Percentiles rank a stretch among this genome's conserved stretches.
These are phyloP conservation scores for Babesia ovata DNA, from an alignment of 169 alveolate genomes.

Conservation along the genomic window DNA sequence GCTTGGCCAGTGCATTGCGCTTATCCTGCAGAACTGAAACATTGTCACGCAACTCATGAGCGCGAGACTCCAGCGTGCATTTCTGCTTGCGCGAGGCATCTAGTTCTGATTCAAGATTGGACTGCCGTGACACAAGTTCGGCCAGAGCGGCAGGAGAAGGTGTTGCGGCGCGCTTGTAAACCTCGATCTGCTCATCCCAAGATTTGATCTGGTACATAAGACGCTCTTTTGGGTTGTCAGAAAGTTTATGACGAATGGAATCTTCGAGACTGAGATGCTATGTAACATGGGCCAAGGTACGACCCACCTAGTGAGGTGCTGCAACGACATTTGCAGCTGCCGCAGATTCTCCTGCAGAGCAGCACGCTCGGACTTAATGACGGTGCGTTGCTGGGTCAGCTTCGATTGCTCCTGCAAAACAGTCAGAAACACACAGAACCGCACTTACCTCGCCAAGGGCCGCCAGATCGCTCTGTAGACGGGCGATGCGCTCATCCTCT, in stretches of 20 bases:
- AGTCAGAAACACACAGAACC: neutral
- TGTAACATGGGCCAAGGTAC: neutral
- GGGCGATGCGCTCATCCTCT: slow-evolving; percentile 2
- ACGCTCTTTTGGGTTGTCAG: slow-evolving; percentile 2
- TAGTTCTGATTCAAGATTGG: slow-evolving; percentile 1
- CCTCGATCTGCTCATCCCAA: slow-evolving; percentile 40
- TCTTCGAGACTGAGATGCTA: slow-evolving; percentile 30
- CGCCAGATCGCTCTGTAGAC: slow-evolving; percentile 22
- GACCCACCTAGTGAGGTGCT: slow-evolving; percentile 27
- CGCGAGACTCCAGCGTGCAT: slow-evolving; percentile 11
- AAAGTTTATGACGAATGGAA: slow-evolving; percentile 11
- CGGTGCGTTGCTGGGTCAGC: neutral
- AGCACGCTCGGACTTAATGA: slow-evolving; percentile 10
- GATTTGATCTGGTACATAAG: slow-evolving; percentile 27
- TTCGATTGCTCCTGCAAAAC: slow-evolving; percentile 14
- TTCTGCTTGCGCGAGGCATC: slow-evolving; percentile 10
- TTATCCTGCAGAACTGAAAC: slow-evolving; percentile 9
- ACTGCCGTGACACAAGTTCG: slow-evolving; percentile 9
- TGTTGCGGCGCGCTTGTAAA: slow-evolving; percentile 1
- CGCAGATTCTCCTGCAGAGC: slow-evolving; percentile 8
- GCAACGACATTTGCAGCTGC: slow-evolving; percentile 38
- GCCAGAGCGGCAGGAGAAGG: slow-evolving; percentile 24
- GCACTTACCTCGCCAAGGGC: slow-evolving; percentile 1
- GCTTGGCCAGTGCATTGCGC: slow-evolving; percentile 34
- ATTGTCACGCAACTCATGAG: slow-evolving; percentile 26